These are phyloP conservation scores for Paragyromitra xinjiangensis DNA, from an alignment of 495 filamentous ascomycete genomes.

Conservation along the genomic window DNA sequence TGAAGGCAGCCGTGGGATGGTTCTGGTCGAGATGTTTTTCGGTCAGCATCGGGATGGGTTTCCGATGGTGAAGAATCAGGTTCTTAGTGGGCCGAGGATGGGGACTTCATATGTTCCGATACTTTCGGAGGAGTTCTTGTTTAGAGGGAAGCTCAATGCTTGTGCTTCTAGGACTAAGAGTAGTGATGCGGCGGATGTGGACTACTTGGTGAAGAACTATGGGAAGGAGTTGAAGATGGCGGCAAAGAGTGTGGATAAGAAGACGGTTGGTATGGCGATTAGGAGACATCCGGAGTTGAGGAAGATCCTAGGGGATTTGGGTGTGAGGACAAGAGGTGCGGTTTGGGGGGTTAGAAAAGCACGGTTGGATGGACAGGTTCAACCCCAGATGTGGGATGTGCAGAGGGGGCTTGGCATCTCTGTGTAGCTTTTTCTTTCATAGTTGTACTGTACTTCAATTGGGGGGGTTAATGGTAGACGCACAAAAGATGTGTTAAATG, in stretches of 20 bases:
- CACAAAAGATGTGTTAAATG: conserved; percentile 6
- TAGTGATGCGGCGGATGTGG: conserved; percentile 52
- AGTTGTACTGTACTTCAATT: conserved; percentile 25
- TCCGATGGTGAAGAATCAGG: conserved; percentile 50
- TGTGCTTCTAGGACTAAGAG: conserved; percentile 54
- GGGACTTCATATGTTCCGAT: conserved; percentile 54
- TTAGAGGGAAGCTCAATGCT: conserved; percentile 54
- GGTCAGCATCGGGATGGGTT: conserved; percentile 49
- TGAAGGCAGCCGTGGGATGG: conserved; percentile 45
- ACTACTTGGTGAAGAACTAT: conserved; percentile 53
- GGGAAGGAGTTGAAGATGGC: conserved; percentile 49
- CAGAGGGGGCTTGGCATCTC: conserved; percentile 52
- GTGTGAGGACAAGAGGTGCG: conserved; percentile 49
- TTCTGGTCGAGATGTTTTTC: conserved; percentile 57
- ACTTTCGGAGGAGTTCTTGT: conserved; percentile 51
- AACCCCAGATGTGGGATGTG: conserved; percentile 54
- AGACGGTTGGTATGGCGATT: conserved; percentile 51
- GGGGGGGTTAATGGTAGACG: conserved; percentile 33
- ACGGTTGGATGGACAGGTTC: conserved; percentile 30
- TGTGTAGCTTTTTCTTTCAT: conserved; percentile 35
- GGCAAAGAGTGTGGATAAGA: conserved; percentile 53
- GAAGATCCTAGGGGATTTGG: conserved; percentile 51
- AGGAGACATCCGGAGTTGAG: conserved; percentile 54
- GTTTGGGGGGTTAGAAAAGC: conserved; percentile 54
- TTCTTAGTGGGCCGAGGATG: conserved; percentile 52